Evolutionary conservation across 371 early-diverging fungal genomes (phyloP).

Genomic region (Nematocida minor): DNA sequence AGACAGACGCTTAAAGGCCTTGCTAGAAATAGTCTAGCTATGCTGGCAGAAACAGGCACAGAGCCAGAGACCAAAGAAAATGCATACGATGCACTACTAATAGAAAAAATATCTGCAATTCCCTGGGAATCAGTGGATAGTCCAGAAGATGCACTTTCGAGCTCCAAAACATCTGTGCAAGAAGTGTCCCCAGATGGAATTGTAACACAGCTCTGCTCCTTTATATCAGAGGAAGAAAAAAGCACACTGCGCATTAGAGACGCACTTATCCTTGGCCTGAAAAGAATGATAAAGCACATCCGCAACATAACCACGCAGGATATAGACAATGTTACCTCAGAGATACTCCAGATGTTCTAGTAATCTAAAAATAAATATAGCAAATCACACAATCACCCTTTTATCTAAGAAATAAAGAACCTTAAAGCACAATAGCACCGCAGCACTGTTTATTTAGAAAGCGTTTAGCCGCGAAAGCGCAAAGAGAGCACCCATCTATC

Average conservation of each 20-base stretch:
- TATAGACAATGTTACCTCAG: neutral
- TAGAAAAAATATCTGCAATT: no score
- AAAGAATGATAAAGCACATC: neutral
- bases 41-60: no score
- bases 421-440: no score
- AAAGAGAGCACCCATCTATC: no score
- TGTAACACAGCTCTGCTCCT: neutral
- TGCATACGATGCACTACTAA: no score
- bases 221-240: conserved; percentile 1
- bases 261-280: conserved; percentile 8
- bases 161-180: neutral
- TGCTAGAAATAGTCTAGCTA: no score
- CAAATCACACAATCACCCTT: neutral
- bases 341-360: neutral
- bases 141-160: neutral
- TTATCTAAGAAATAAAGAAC: no score
- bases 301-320: conserved; percentile 21
- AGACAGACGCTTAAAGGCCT: no score
- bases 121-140: no score
- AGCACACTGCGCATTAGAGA: neutral
- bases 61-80: no score
- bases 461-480: no score
- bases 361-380: neutral
- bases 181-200: neutral
- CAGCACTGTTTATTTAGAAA: no score